These are phyloP conservation scores for Vitis rotundifolia DNA, from an alignment of 164 flowering plant species.

Conservation along the genomic window DNA sequence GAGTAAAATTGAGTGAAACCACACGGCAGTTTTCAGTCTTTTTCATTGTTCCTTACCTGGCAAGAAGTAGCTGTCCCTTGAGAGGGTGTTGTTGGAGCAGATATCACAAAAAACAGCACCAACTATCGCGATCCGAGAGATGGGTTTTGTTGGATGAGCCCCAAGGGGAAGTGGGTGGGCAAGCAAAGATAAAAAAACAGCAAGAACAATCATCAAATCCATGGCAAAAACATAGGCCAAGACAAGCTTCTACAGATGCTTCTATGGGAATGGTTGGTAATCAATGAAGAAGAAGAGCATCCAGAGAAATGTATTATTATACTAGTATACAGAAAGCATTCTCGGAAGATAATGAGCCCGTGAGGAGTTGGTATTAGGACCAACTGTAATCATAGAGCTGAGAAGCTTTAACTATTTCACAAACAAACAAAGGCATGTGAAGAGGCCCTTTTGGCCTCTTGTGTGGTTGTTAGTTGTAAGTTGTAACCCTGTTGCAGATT, in stretches of 20 bases:
- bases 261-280: background rate
- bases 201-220: conserved; percentile 16
- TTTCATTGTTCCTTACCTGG: conserved; percentile 27
- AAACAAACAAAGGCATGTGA: conserved; percentile 50
- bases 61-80: conserved; percentile 51
- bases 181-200: conserved; percentile 17
- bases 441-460: conserved; percentile 23
- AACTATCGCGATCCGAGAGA: conserved; percentile 36
- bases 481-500: background rate
- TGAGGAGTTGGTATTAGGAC: conserved; percentile 34
- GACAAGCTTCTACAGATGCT: conserved; percentile 9
- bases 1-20: too few species aligned
- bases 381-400: conserved; percentile 22
- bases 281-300: background rate
- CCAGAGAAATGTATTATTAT: background rate
- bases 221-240: conserved; percentile 15
- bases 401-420: conserved; percentile 22
- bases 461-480: background rate
- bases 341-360: conserved; percentile 27
- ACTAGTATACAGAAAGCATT: background rate
- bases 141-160: conserved; percentile 9
- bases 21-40: too few species aligned
- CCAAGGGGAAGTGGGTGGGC: background rate
- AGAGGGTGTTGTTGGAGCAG: conserved; percentile 40
- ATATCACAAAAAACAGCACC: conserved; percentile 54